Evolutionary conservation across 1,284 basidiomycete genomes (phyloP).

Genomic region (Puccinia hordei): DNA sequence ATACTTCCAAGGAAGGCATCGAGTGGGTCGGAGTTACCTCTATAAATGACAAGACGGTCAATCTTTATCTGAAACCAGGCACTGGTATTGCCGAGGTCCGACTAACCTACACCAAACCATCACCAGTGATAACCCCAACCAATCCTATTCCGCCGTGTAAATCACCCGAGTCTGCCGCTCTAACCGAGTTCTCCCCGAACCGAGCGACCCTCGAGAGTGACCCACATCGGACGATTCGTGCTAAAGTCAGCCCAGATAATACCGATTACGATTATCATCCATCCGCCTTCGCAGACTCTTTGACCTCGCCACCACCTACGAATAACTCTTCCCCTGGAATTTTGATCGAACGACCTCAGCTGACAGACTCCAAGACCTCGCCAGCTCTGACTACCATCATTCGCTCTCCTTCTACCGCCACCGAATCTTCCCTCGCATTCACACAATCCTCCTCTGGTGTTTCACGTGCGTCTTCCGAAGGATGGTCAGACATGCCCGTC

Average conservation of each 20-base stretch:
- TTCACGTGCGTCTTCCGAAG: slow-evolving; percentile 50
- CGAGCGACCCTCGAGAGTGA: slow-evolving; percentile 17
- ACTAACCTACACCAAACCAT: slow-evolving; percentile 15
- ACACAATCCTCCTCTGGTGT: slow-evolving; percentile 47
- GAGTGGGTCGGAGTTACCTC: slow-evolving; percentile 46
- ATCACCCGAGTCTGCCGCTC: neutral
- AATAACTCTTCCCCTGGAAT: slow-evolving; percentile 15
- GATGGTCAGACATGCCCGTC: slow-evolving; percentile 50
- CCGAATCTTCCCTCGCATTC: slow-evolving; percentile 44
- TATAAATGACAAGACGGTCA: slow-evolving; percentile 27
- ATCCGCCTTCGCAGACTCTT: neutral
- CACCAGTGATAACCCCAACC: neutral
- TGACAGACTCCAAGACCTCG: slow-evolving; percentile 4
- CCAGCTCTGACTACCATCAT: slow-evolving; percentile 25
- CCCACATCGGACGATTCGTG: slow-evolving; percentile 45
- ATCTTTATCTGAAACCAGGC: slow-evolving; percentile 49
- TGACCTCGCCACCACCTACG: slow-evolving; percentile 22
- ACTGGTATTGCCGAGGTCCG: slow-evolving; percentile 50
- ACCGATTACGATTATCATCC: slow-evolving; percentile 19
- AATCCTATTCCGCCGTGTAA: neutral
- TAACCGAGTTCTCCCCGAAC: slow-evolving; percentile 20
- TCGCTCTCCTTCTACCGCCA: slow-evolving; percentile 41
- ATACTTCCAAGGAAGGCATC: slow-evolving; percentile 22
- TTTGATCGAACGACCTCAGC: slow-evolving; percentile 20
- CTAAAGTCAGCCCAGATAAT: slow-evolving; percentile 11